These are phyloP conservation scores for Neurospora sp. DNA, from an alignment of 495 filamentous ascomycete species.

Conservation along the genomic window DNA sequence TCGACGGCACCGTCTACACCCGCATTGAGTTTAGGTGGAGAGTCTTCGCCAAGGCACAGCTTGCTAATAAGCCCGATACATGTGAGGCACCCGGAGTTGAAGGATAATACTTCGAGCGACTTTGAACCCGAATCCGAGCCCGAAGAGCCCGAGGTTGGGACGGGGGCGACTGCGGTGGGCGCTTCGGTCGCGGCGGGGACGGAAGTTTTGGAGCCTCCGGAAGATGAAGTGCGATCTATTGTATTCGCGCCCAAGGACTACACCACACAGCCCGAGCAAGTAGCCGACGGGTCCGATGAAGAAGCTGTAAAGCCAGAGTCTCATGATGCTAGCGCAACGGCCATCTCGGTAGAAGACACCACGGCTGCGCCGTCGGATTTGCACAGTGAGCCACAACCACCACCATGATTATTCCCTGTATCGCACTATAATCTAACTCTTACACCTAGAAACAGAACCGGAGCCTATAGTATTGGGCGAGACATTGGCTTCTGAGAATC, in stretches of 20 bases:
- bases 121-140: conserved; percentile 9
- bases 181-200: background rate
- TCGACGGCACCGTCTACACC: conserved; percentile 31
- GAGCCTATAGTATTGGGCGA: background rate
- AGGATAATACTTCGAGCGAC: conserved; percentile 4
- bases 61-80: conserved; percentile 18
- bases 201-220: background rate
- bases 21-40: conserved; percentile 22
- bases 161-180: background rate
- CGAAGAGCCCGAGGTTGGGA: conserved; percentile 9
- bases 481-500: background rate
- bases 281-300: background rate
- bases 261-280: background rate
- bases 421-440: background rate
- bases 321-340: background rate
- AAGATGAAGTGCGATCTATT: background rate
- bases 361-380: background rate
- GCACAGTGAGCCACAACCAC: conserved; percentile 2
- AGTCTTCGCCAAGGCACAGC: conserved; percentile 28
- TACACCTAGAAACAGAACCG: background rate
- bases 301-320: background rate
- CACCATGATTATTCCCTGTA: background rate
- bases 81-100: conserved; percentile 8
- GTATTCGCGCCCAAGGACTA: background rate
- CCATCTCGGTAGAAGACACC: background rate